These are phyloP conservation scores for Rhododendron henanense DNA, from an alignment of 148 eudicot genomes.

Conservation along the genomic window DNA sequence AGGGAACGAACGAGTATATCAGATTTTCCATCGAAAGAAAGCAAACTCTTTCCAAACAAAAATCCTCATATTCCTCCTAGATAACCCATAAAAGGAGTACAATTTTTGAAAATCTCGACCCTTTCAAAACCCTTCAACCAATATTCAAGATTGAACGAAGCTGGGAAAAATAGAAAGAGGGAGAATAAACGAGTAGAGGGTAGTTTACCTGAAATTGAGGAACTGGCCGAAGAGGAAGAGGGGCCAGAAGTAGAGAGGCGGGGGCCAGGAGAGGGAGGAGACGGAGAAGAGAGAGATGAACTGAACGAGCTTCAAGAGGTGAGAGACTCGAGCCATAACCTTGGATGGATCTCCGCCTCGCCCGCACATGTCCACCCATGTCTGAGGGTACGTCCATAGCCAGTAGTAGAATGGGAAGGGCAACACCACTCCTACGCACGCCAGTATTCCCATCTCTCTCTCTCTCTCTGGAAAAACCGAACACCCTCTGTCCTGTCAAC, in stretches of 20 bases:
- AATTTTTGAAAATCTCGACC: neutral
- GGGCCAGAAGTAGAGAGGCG: slow-evolving; percentile 91
- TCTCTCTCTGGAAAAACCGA: neutral
- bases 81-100: neutral
- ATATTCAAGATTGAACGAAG: neutral
- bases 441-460: slow-evolving; percentile 55
- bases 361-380: slow-evolving; percentile 81
- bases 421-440: slow-evolving; percentile 57
- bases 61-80: neutral
- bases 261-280: slow-evolving; percentile 74
- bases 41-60: neutral
- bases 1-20: neutral
- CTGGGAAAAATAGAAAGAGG: neutral
- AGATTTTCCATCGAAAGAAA: neutral
- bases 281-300: slow-evolving; percentile 68
- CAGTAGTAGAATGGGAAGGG: slow-evolving; percentile 86
- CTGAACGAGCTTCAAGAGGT: slow-evolving; percentile 71
- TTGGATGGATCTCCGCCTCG: slow-evolving; percentile 61
- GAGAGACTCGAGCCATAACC: slow-evolving; percentile 72
- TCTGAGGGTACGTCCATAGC: slow-evolving; percentile 73
- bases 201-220: slow-evolving; percentile 78
- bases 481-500: no score
- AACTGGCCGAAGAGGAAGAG: slow-evolving; percentile 84
- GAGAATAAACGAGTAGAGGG: neutral
- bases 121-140: neutral